These are phyloP conservation scores for Nitzschia sp. DNA, from an alignment of 108 stramenopile genomes.

Conservation along the genomic window DNA sequence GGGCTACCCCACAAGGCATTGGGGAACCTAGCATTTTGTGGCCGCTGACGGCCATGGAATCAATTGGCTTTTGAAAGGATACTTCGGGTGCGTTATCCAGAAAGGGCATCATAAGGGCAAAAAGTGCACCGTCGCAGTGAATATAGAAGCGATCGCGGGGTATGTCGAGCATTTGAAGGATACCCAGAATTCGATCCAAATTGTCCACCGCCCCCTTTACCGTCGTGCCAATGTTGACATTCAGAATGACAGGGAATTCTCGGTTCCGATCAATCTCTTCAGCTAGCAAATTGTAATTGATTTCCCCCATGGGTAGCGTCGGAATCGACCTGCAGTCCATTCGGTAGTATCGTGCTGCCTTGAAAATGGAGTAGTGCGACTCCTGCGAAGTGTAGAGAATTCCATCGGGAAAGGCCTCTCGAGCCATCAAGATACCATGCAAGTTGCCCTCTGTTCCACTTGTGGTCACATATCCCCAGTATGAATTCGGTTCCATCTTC, in stretches of 20 bases:
- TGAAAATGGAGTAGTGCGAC: slow-evolving; percentile 86
- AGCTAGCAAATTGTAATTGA: slow-evolving; percentile 75
- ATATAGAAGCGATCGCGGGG: slow-evolving; percentile 85
- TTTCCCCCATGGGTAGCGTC: slow-evolving; percentile 89
- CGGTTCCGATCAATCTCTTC: slow-evolving; percentile 69
- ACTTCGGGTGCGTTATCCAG: slow-evolving; percentile 79
- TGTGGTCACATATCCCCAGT: slow-evolving; percentile 92
- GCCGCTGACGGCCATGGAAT: slow-evolving; percentile 85
- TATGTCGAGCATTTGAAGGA: slow-evolving; percentile 67
- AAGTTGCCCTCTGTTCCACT: slow-evolving; percentile 90
- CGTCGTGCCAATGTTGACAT: slow-evolving; percentile 91
- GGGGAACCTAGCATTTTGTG: slow-evolving; percentile 93
- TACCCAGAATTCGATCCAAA: slow-evolving; percentile 83
- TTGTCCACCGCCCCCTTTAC: slow-evolving; percentile 92
- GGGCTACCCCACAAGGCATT: slow-evolving; percentile 89
- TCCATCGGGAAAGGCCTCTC: slow-evolving; percentile 87
- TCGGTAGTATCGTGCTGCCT: slow-evolving; percentile 86
- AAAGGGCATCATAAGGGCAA: slow-evolving; percentile 92
- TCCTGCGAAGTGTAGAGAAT: slow-evolving; percentile 79
- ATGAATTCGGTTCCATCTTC: slow-evolving; percentile 68
- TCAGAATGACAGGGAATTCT: slow-evolving; percentile 82
- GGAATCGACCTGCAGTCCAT: slow-evolving; percentile 87
- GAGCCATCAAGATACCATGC: slow-evolving; percentile 81
- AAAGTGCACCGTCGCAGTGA: slow-evolving; percentile 88
- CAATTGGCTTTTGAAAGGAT: slow-evolving; percentile 83